These are phyloP conservation scores for Lentithecium fluviatile DNA, from an alignment of 495 filamentous ascomycete genomes.

Conservation along the genomic window DNA sequence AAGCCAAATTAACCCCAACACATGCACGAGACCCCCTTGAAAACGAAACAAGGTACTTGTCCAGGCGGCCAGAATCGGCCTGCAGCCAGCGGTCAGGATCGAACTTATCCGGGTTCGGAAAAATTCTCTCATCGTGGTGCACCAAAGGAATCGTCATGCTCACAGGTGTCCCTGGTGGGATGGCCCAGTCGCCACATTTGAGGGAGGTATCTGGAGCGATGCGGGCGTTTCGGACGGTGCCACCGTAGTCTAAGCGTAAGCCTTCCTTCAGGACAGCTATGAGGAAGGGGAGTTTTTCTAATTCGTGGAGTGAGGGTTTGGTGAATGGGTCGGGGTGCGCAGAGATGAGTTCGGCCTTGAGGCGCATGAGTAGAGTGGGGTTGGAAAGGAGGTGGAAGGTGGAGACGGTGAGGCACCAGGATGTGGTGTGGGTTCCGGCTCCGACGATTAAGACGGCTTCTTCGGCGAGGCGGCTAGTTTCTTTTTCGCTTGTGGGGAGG, in stretches of 20 bases:
- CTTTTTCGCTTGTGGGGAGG: constrained; percentile 24
- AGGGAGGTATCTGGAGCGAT: constrained; percentile 46
- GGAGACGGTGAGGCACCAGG: constrained; percentile 11
- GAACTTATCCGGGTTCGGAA: constrained; percentile 43
- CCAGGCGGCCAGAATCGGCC: neutral
- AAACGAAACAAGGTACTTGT: constrained; percentile 22
- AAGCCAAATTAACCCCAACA: constrained; percentile 18
- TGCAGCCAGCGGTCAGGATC: constrained; percentile 50
- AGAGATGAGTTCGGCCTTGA: constrained; percentile 20
- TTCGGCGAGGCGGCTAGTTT: constrained; percentile 6
- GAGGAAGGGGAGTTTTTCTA: constrained; percentile 40
- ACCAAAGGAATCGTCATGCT: constrained; percentile 30
- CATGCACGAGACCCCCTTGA: constrained; percentile 12
- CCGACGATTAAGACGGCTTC: constrained; percentile 22
- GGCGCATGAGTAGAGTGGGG: constrained; percentile 14
- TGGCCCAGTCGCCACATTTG: constrained; percentile 36
- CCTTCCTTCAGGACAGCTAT: constrained; percentile 50
- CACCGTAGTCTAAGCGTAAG: constrained; percentile 49
- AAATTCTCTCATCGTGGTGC: constrained; percentile 41
- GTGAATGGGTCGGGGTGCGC: neutral
- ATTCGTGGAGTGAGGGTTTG: constrained; percentile 14
- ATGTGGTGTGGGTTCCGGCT: constrained; percentile 22
- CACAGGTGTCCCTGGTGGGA: constrained; percentile 29
- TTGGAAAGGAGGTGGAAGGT: constrained; percentile 33
- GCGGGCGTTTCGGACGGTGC: constrained; percentile 46